These are phyloP conservation scores for Malus orientalis DNA, from an alignment of 306 rosid genomes.

Conservation along the genomic window DNA sequence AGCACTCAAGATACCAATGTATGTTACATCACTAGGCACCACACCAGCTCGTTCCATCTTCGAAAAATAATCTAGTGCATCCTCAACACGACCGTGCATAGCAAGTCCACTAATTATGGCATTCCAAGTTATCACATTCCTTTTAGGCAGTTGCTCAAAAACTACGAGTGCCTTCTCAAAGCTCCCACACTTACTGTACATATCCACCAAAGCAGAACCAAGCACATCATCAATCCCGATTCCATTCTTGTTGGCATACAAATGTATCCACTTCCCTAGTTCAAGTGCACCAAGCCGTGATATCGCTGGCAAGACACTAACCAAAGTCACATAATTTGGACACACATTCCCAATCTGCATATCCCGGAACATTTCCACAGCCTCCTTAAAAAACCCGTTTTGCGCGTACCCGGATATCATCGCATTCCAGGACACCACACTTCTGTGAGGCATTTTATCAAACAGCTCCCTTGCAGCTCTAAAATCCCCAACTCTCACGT, in stretches of 20 bases:
- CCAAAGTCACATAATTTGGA: conserved; percentile 65
- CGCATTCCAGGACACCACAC: conserved; percentile 72
- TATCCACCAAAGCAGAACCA: conserved; percentile 72
- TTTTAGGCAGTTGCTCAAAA: conserved; percentile 49
- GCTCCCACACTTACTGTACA: conserved; percentile 71
- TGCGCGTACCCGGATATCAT: conserved; percentile 73
- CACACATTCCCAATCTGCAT: conserved; percentile 44
- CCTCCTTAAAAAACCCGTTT: conserved; percentile 48
- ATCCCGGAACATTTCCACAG: conserved; percentile 44
- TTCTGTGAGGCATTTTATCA: conserved; percentile 54
- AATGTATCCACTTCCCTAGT: conserved; percentile 71
- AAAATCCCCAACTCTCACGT: conserved; percentile 46
- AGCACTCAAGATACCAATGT: conserved; percentile 55
- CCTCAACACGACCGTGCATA: conserved; percentile 56
- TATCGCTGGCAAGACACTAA: conserved; percentile 63
- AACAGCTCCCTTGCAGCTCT: conserved; percentile 41
- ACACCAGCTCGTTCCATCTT: conserved; percentile 49
- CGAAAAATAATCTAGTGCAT: conserved; percentile 34
- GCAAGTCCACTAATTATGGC: conserved; percentile 60
- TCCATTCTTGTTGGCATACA: conserved; percentile 47
- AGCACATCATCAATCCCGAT: conserved; percentile 48
- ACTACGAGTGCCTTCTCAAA: conserved; percentile 73
- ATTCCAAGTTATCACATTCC: conserved; percentile 62
- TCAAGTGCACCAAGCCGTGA: conserved; percentile 63
- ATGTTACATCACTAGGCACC: conserved; percentile 60